A percentile compares a stretch with the other conserved stretches of the same genome.
Evolutionary conservation across 371 early-diverging fungal species (phyloP).

Genomic region (Haplosporangium sp.): DNA sequence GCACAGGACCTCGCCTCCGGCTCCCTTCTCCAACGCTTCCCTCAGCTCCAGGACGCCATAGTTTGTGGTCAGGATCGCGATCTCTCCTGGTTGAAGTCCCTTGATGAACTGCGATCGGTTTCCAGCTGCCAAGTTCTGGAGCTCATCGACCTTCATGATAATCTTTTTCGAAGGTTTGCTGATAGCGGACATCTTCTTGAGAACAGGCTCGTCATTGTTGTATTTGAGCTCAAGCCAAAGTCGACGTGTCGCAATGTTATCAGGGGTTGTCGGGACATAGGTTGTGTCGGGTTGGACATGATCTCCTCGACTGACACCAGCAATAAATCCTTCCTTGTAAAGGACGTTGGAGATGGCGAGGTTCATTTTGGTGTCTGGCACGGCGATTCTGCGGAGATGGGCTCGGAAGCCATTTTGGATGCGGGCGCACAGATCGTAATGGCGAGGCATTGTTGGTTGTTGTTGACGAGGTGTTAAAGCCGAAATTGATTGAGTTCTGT

Average conservation of each 20-base stretch:
- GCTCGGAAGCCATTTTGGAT: conserved; percentile 92
- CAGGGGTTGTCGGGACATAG: conserved; percentile 82
- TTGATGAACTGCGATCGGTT: conserved; percentile 78
- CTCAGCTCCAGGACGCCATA: conserved; percentile 93
- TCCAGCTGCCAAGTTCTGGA: conserved; percentile 78
- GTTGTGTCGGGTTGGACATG: conserved; percentile 75
- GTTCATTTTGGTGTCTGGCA: conserved; percentile 93
- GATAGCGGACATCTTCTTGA: conserved; percentile 77
- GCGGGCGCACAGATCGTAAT: conserved; percentile 93
- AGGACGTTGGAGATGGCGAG: conserved; percentile 86
- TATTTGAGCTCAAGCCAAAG: conserved; percentile 96
- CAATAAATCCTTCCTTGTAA: conserved; percentile 92
- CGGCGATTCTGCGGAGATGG: conserved; percentile 82
- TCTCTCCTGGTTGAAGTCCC: conserved; percentile 90
- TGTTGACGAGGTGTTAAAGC: neutral
- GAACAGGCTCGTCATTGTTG: conserved; percentile 84
- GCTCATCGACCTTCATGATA: conserved; percentile 81
- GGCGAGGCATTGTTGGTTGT: conserved; percentile 73
- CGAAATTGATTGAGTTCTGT: too few species aligned
- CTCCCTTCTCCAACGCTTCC: conserved; percentile 86
- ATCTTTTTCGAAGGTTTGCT: conserved; percentile 89
- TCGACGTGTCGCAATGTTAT: conserved; percentile 87
- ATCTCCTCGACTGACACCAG: conserved; percentile 84
- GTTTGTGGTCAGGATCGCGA: conserved; percentile 88
- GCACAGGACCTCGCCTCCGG: conserved; percentile 92